Evolutionary conservation across 2,329 filamentous ascomycete genomes (phyloP).

Genomic region (Huntiella abstrusa): DNA sequence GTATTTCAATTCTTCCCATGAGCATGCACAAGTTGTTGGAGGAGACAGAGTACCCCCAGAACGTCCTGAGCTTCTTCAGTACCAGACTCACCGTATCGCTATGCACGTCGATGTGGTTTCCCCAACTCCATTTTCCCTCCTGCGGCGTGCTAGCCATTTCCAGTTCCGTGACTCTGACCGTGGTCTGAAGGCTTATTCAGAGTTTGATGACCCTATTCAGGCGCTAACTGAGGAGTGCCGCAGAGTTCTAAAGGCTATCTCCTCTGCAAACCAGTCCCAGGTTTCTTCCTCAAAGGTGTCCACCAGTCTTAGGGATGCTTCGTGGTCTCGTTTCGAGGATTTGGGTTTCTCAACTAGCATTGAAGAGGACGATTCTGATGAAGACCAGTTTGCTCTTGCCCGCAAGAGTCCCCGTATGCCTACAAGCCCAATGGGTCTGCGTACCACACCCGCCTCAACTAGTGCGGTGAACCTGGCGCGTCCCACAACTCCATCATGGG

Average conservation of each 20-base stretch:
- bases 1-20: conserved; percentile 71
- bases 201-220: conserved; percentile 73
- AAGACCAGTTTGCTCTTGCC: conserved; percentile 32
- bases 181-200: conserved; percentile 68
- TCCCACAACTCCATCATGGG: conserved; percentile 94
- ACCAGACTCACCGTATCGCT: conserved; percentile 69
- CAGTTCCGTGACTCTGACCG: conserved; percentile 80
- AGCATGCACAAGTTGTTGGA: conserved; percentile 80
- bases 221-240: conserved; percentile 87
- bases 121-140: conserved; percentile 75
- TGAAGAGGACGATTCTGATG: conserved; percentile 46
- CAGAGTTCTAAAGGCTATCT: conserved; percentile 75
- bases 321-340: conserved; percentile 94
- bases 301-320: conserved; percentile 61
- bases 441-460: conserved; percentile 47
- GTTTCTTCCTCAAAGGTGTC: conserved; percentile 52
- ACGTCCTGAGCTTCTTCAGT: conserved; percentile 55
- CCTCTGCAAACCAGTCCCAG: conserved; percentile 70
- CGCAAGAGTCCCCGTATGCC: conserved; percentile 15
- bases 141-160: conserved; percentile 84
- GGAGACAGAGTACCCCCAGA: conserved; percentile 85
- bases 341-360: conserved; percentile 68
- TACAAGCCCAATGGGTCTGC: conserved; percentile 26
- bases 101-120: conserved; percentile 96
- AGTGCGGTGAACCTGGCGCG: conserved; percentile 45